Evolutionary conservation across 257 asterid species (phyloP).

Genomic region (Catharanthus roseus): DNA sequence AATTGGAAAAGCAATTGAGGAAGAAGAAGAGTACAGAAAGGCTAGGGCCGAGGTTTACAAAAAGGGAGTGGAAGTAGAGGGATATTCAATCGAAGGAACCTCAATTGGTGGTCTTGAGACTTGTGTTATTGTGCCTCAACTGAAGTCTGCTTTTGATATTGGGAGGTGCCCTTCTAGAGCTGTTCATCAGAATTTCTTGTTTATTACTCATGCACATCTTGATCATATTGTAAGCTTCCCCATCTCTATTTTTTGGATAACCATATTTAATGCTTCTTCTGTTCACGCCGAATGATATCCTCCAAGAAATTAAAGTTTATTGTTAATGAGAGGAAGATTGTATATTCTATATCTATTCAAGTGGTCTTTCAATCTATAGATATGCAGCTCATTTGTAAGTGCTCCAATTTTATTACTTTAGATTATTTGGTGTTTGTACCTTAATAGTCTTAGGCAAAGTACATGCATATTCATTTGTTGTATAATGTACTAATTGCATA

Average conservation of each 20-base stretch:
- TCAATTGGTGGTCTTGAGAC: slow-evolving; percentile 97
- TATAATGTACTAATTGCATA: too few relatives aligned
- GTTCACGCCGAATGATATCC: not conserved
- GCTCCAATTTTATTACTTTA: too few relatives aligned
- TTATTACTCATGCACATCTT: slow-evolving; percentile 96
- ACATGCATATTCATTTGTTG: too few relatives aligned
- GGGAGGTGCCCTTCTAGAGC: slow-evolving; percentile 95
- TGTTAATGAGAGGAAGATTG: too few relatives aligned
- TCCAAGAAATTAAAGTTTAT: not conserved
- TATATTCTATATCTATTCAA: too few relatives aligned
- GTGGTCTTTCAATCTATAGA: too few relatives aligned
- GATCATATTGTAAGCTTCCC: slow-evolving; percentile 77
- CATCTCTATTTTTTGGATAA: not conserved
- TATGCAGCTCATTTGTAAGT: too few relatives aligned
- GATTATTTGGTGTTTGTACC: too few relatives aligned
- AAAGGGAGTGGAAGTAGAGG: slow-evolving; percentile 54
- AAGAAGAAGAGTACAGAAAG: slow-evolving; percentile 90
- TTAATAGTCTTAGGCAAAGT: too few relatives aligned
- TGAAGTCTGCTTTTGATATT: slow-evolving; percentile 84
- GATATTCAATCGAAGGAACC: slow-evolving; percentile 73
- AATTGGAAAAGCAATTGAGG: slow-evolving; percentile 71
- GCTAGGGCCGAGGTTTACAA: slow-evolving; percentile 85
- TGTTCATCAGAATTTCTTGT: slow-evolving; percentile 79
- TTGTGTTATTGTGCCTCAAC: slow-evolving; percentile 86
- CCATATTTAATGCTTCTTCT: not conserved